A percentile compares a stretch with the other conserved stretches of the same genome.
Evolutionary conservation across 768 basidiomycete genomes (phyloP).

Genomic region (Agaricus subrufescens): DNA sequence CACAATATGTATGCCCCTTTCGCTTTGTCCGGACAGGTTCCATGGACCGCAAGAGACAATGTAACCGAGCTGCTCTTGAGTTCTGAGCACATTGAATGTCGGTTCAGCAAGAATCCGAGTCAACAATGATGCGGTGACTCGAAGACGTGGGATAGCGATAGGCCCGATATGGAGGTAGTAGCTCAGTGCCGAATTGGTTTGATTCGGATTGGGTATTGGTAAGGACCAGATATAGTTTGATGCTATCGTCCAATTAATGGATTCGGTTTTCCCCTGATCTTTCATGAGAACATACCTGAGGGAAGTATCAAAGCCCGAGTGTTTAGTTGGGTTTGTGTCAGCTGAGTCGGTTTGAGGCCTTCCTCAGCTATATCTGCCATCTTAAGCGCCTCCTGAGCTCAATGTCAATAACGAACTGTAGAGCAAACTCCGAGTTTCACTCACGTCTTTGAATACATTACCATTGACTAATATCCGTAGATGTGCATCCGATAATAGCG

Average conservation of each 20-base stretch:
- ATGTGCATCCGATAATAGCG: conserved; percentile 60
- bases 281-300: conserved; percentile 40
- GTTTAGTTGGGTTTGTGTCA: conserved; percentile 52
- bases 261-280: background rate
- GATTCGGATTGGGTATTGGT: conserved; percentile 74
- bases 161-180: conserved; percentile 84
- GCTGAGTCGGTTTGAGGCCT: conserved; percentile 49
- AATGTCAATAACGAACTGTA: conserved; percentile 6
- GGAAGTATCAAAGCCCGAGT: conserved; percentile 66
- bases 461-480: conserved; percentile 76
- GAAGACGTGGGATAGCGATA: conserved; percentile 52
- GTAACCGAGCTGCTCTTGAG: conserved; percentile 95
- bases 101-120: conserved; percentile 88
- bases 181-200: conserved; percentile 82
- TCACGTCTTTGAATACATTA: conserved; percentile 79
- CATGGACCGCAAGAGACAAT: conserved; percentile 65
- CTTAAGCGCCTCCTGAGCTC: conserved; percentile 63
- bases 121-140: conserved; percentile 68
- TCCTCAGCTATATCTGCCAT: conserved; percentile 71
- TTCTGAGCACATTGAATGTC: conserved; percentile 85
- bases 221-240: conserved; percentile 65
- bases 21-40: conserved; percentile 57
- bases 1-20: conserved; percentile 74
- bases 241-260: conserved; percentile 35
- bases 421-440: conserved; percentile 18